phyloP scores from a whole-genome alignment of 106 monocot genomes.

The Agapanthus africanus region DNA sequence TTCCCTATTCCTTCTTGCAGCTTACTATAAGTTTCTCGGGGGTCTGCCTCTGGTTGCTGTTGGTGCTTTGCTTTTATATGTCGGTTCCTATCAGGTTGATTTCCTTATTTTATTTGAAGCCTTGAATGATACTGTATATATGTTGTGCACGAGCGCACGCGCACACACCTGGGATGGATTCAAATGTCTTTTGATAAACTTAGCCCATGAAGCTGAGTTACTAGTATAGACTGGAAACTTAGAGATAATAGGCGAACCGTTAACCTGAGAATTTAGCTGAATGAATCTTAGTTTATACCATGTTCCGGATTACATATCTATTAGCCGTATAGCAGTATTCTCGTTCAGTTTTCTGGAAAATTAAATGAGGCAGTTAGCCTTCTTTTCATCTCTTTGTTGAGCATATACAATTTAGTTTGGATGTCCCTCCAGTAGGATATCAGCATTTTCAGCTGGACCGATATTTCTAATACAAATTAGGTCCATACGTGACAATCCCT shows the following conservation, averaged over 20 bases:
- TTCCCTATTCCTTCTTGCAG: conserved; percentile 82
- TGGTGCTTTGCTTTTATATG: conserved; percentile 88
- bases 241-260: not conserved
- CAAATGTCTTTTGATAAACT: too few species aligned
- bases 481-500: not conserved
- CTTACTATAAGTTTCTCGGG: conserved; percentile 83
- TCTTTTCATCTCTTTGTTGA: not conserved
- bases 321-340: too few species aligned
- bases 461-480: not conserved
- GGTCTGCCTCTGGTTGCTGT: conserved; percentile 76
- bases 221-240: not conserved
- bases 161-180: too few species aligned
- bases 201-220: not conserved
- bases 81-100: conserved; percentile 99
- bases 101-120: too few species aligned
- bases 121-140: too few species aligned
- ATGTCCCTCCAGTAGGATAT: not conserved
- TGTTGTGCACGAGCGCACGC: too few species aligned
- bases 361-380: not conserved
- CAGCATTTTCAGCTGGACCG: not conserved
- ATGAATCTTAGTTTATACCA: not conserved
- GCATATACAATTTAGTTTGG: not conserved
- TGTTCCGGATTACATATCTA: not conserved
- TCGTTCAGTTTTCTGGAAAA: not conserved
- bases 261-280: not conserved